phyloP scores from a whole-genome alignment of 345 rosid species.

The Lepidium didymum region DNA sequence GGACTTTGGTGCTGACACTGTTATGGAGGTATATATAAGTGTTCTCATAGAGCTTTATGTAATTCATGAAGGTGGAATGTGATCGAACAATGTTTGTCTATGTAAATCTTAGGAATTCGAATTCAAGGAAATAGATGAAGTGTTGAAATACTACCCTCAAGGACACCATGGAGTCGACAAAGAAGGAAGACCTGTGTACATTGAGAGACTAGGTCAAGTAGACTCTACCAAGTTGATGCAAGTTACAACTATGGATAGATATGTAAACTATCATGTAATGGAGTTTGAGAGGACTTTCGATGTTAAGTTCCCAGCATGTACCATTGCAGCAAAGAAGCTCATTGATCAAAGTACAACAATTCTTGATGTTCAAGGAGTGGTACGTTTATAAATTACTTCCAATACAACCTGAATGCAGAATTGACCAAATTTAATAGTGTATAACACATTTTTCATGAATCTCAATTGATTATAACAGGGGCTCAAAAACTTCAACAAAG shows the following conservation, averaged over 20 bases:
- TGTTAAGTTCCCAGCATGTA: slow-evolving; percentile 73
- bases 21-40: slow-evolving; percentile 44
- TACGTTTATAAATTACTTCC: slow-evolving; percentile 26
- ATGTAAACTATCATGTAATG: slow-evolving; percentile 72
- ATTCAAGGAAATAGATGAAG: slow-evolving; percentile 53
- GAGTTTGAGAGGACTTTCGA: slow-evolving; percentile 76
- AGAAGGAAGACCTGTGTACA: slow-evolving; percentile 75
- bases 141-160: slow-evolving; percentile 65
- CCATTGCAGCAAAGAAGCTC: slow-evolving; percentile 67
- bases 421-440: background rate
- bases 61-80: background rate
- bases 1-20: slow-evolving; percentile 60
- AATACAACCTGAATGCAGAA: background rate
- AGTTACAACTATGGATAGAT: slow-evolving; percentile 77
- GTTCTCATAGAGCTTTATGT: background rate
- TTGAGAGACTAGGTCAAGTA: slow-evolving; percentile 73
- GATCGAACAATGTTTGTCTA: background rate
- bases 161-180: slow-evolving; percentile 89
- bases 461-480: slow-evolving; percentile 37
- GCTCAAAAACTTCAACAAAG: slow-evolving; percentile 67
- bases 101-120: slow-evolving; percentile 49
- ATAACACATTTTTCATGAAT: background rate
- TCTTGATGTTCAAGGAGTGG: slow-evolving; percentile 95
- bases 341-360: slow-evolving; percentile 91
- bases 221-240: slow-evolving; percentile 78